Base-by-base conservation (phyloP, 148 eudicot species). In the Polygonum maritimum region DNA sequence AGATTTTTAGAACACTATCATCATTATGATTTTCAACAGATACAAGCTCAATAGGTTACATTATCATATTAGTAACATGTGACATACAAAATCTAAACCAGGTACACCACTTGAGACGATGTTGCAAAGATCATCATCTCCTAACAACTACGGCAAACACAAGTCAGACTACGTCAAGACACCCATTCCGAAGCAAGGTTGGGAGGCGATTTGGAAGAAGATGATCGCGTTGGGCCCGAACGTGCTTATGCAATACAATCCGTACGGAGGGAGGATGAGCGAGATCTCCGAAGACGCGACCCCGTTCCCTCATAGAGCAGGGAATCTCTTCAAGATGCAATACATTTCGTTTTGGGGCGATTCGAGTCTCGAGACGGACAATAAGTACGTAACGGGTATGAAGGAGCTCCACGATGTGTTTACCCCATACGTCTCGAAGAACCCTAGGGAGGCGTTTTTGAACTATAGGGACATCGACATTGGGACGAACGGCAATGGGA, bases 161-260 rank as follows among this genome's bases (percentile, higher is more conserved):
- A 83, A 80, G 18, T 83, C 85, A 3, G 82, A 83, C 58, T 83
- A 52, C 51, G 80, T 83, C 1, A 83, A 80, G 69, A 74, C 52
- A 3, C 76, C 82, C 6, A 83, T 83, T 38, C 80, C 85, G 1
- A 77, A 44, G 48, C 36, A 49, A 6, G 85, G 85, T 0, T 41
- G 74, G 40, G 82, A 83, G 76, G 75, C 76, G 1, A 77, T 83
- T 65, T 83, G 82, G 85, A 74, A 75, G 5, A 83, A 83, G 51
- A 74, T 80, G 85, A 69, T 83, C 5, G 75, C 79, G 26, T 26
- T 75, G 31, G 79, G 71, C 4, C 74, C 40, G 18, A 77, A 18
- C 14, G 31, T 78, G 38, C 10, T 69, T 1, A 75, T 83, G 82
- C 85, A 83, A 74, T 83, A 77, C 82, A 83, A 80, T 18, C 82